A percentile compares a stretch with the other conserved stretches of the same genome.
Evolutionary conservation across 2,329 filamentous ascomycete species (phyloP).

Genomic region (Pseudogymnoascus sp.): DNA sequence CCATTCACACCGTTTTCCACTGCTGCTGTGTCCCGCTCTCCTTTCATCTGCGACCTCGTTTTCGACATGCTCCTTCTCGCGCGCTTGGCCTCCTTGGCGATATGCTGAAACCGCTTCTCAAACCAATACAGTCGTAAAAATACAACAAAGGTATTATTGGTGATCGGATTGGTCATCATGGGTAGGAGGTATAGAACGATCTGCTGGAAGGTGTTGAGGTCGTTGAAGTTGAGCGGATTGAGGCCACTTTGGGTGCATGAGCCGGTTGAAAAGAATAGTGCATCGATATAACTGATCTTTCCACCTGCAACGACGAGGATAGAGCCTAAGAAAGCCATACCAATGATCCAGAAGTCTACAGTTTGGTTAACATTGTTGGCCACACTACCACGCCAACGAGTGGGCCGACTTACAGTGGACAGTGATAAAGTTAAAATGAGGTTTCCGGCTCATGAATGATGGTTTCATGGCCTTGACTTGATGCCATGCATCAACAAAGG

Average conservation of each 20-base stretch:
- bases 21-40: conserved; percentile 33
- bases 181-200: conserved; percentile 63
- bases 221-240: conserved; percentile 69
- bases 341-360: conserved; percentile 72
- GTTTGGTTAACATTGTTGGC: conserved; percentile 10
- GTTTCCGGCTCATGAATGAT: conserved; percentile 51
- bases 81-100: conserved; percentile 65
- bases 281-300: conserved; percentile 71
- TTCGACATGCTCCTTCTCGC: conserved; percentile 56
- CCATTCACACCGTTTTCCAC: conserved; percentile 56
- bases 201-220: conserved; percentile 65
- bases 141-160: conserved; percentile 78
- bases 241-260: conserved; percentile 86
- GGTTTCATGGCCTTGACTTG: conserved; percentile 47
- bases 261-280: conserved; percentile 80
- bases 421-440: conserved; percentile 74
- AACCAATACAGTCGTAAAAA: conserved; percentile 96
- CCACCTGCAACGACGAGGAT: conserved; percentile 64
- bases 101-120: conserved; percentile 84
- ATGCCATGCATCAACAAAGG: conserved; percentile 27
- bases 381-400: neutral
- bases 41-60: conserved; percentile 40
- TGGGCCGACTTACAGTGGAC: conserved; percentile 59
- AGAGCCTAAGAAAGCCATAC: conserved; percentile 65
- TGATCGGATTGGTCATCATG: conserved; percentile 74